Evolutionary conservation across 163 green algal genomes (phyloP).

Genomic region (Chlamydomonas reinhardtii): DNA sequence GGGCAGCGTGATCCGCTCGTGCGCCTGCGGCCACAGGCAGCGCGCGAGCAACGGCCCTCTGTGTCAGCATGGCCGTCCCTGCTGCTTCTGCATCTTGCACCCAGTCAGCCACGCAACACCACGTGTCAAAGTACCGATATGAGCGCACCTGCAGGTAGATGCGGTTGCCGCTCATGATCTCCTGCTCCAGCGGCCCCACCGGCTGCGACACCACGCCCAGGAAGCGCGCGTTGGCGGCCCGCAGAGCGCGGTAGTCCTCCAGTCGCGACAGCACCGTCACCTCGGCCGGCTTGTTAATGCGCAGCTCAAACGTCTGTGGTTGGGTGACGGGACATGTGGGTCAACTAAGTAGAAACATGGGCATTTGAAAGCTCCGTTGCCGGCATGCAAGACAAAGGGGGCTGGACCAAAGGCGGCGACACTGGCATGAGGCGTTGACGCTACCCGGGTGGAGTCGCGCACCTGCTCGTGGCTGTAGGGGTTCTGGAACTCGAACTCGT

Average conservation of each 20-base stretch:
- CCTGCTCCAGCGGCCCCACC: slow-evolving; percentile 59
- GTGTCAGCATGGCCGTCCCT: no score
- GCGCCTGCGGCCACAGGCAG: slow-evolving; percentile 51
- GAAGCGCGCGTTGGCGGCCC: slow-evolving; percentile 59
- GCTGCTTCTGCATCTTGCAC: no score
- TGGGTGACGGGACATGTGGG: not conserved
- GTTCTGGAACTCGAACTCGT: slow-evolving; percentile 74
- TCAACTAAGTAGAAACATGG: no score
- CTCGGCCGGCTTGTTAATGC: slow-evolving; percentile 60
- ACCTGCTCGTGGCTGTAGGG: slow-evolving; percentile 63
- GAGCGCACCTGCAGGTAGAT: slow-evolving; percentile 58
- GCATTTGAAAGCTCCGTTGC: no score
- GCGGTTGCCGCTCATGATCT: slow-evolving; percentile 62
- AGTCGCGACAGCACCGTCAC: slow-evolving; percentile 54
- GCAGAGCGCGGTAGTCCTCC: slow-evolving; percentile 63
- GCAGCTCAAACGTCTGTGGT: slow-evolving; percentile 67
- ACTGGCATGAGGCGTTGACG: no score
- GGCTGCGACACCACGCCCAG: slow-evolving; percentile 46
- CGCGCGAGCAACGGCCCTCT: no score
- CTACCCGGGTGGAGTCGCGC: not conserved
- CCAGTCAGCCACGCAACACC: not conserved
- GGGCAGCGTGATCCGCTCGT: slow-evolving; percentile 66
- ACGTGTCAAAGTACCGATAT: no score
- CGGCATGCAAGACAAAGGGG: no score
- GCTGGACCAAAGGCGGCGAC: no score